These are phyloP conservation scores for Candida schatavii DNA, from an alignment of 805 yeast species.

Conservation along the genomic window DNA sequence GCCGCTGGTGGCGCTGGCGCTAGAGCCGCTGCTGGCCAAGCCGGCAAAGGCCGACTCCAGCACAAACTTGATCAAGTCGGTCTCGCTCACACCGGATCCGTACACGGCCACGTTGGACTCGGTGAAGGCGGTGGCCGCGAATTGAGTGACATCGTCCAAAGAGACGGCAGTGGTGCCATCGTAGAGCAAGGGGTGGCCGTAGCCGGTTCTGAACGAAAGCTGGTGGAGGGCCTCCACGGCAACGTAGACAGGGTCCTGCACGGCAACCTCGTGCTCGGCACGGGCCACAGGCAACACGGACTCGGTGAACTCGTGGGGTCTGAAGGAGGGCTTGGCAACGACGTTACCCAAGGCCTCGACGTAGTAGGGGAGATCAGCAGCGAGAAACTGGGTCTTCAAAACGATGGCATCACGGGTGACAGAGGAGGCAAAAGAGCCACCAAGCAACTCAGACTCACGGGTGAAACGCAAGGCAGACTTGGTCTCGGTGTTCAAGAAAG, in stretches of 20 bases:
- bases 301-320: conserved; percentile 82
- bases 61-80: conserved; percentile 67
- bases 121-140: conserved; percentile 66
- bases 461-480: conserved; percentile 90
- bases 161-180: conserved; percentile 57
- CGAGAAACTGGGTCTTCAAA: conserved; percentile 77
- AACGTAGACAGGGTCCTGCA: conserved; percentile 48
- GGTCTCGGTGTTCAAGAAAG: conserved; percentile 74
- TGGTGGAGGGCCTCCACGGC: conserved; percentile 80
- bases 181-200: conserved; percentile 79
- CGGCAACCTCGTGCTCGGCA: conserved; percentile 57
- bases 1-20: conserved; percentile 37
- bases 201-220: conserved; percentile 79
- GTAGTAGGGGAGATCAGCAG: conserved; percentile 86
- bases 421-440: conserved; percentile 69
- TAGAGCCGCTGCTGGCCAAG: conserved; percentile 59
- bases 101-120: conserved; percentile 67
- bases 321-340: conserved; percentile 65
- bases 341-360: conserved; percentile 82
- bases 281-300: conserved; percentile 75
- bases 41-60: conserved; percentile 60
- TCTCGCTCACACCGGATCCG: conserved; percentile 71
- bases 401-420: conserved; percentile 84
- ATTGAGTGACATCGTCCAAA: conserved; percentile 63
- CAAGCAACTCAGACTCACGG: conserved; percentile 91